Conservation (phyloP, 306 rosid species). For the Cicer arietinum region DNA sequence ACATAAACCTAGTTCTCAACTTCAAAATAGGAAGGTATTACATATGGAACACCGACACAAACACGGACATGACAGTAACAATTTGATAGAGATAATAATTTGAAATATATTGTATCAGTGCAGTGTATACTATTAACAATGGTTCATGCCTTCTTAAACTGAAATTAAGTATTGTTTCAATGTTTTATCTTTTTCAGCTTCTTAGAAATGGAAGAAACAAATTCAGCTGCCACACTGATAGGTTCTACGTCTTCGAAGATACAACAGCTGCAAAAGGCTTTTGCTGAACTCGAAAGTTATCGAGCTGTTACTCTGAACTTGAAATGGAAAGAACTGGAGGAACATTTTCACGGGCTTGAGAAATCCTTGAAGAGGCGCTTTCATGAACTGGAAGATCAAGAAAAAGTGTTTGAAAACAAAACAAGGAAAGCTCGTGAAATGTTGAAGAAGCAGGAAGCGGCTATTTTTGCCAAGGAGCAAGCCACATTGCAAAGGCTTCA, state of each 20-base stretch:
- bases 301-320: conserved; percentile 83
- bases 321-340: conserved; percentile 99
- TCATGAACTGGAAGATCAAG: conserved; percentile 94
- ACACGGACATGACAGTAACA: no score
- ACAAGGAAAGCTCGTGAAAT: conserved; percentile 68
- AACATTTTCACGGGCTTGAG: conserved; percentile 94
- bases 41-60: no score
- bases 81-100: no score
- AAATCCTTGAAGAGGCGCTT: conserved; percentile 98
- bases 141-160: neutral
- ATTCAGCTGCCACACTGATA: conserved; percentile 74
- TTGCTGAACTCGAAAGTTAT: conserved; percentile 98
- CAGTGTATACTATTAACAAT: conserved; percentile 1
- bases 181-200: conserved; percentile 57
- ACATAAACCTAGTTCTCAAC: neutral
- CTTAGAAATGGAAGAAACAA: conserved; percentile 77
- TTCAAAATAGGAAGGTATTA: neutral
- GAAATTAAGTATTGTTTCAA: conserved; percentile 19
- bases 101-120: neutral
- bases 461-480: conserved; percentile 79
- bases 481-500: conserved; percentile 77
- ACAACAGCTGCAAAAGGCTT: conserved; percentile 96
- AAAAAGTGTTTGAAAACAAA: conserved; percentile 80
- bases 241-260: conserved; percentile 90
- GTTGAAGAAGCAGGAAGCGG: conserved; percentile 78